Base-by-base conservation (phyloP, 495 filamentous ascomycete genomes). In the Lophiotrema nucula region DNA sequence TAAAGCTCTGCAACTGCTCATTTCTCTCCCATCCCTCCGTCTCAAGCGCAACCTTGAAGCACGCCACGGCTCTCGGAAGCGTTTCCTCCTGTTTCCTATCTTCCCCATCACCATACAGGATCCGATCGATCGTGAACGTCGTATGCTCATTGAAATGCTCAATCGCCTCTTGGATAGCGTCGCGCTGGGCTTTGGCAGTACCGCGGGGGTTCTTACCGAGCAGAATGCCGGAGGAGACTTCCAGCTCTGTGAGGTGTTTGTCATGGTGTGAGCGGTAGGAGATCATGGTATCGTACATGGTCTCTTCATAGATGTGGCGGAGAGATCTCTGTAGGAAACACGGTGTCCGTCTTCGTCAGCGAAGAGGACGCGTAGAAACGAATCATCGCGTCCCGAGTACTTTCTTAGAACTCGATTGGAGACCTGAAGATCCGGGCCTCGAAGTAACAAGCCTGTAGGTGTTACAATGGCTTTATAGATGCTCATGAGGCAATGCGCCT, bases 161-260 rank as follows among this genome's bases (percentile, higher is more conserved):
- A 13, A 79, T 83, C 74, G 91, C 77, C 13, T 72, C 77, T 0
- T 68, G 70, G 2, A 82, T 84, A 2, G 68, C 70, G 43, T 92
- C 88, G 39, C 83, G 82, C 11, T 11, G 6, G 1, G 81, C 75
- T 47, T 73, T 77, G 15, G 74, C 83, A 57, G 83, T 82, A 3
- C 70, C 69, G 23, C 84, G 62, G 10, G 50, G 83, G 0, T 70
- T 75, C 43, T 79, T 83, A 53, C 85, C 88, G 19, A 92, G 71
- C 47, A 95, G 86, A 37, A 76, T 80, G 24, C 89, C 88, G 26
- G 81, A 77, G 67, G 92, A 89, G 21, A 88, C 87, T 72, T 95
- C 90, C 11, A 86, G 68, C 66, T 95, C 90, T 2, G 70, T 81
- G 11, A 95, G 73, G 13, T 75, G 76, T 23, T 80, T 74, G 35